Evolutionary conservation across 2,329 filamentous ascomycete genomes (phyloP).

Genomic region (Coniochaeta sp.): DNA sequence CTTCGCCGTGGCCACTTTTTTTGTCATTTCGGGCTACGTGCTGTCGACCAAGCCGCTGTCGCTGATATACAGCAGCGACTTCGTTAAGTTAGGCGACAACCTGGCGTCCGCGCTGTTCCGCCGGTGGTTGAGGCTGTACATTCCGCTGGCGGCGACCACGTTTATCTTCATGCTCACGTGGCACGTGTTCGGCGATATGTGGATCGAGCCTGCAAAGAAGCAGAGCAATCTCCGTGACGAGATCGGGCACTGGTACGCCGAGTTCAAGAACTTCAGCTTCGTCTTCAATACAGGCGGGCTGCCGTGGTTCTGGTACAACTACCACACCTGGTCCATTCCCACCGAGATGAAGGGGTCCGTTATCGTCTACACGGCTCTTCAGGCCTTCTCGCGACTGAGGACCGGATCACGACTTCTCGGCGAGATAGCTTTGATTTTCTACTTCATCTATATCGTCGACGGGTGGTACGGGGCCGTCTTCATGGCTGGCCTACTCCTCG

Average conservation of each 20-base stretch:
- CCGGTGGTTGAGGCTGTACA: constrained; percentile 36
- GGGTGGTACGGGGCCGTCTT: constrained; percentile 54
- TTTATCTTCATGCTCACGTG: constrained; percentile 42
- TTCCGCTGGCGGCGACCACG: constrained; percentile 43
- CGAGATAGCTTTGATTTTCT: constrained; percentile 45
- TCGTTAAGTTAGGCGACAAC: constrained; percentile 31
- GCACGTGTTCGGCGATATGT: constrained; percentile 36
- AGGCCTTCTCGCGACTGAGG: constrained; percentile 49
- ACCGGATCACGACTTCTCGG: constrained; percentile 46
- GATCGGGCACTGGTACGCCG: constrained; percentile 36
- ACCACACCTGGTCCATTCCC: constrained; percentile 54
- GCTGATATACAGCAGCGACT: constrained; percentile 35
- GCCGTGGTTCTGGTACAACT: constrained; percentile 50
- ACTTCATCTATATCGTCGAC: constrained; percentile 60
- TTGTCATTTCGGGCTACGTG: constrained; percentile 51
- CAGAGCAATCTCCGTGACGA: constrained; percentile 35
- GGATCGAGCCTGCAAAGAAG: constrained; percentile 27
- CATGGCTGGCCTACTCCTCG: constrained; percentile 49
- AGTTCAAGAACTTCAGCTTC: constrained; percentile 62
- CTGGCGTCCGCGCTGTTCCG: constrained; percentile 36
- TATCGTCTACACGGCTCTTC: constrained; percentile 48
- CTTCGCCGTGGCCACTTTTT: constrained; percentile 49
- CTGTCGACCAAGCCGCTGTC: constrained; percentile 41
- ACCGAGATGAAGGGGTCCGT: constrained; percentile 56
- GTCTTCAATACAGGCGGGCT: constrained; percentile 47